Evolutionary conservation across 106 monocot genomes (phyloP).

Genomic region (Allium fistulosum): DNA sequence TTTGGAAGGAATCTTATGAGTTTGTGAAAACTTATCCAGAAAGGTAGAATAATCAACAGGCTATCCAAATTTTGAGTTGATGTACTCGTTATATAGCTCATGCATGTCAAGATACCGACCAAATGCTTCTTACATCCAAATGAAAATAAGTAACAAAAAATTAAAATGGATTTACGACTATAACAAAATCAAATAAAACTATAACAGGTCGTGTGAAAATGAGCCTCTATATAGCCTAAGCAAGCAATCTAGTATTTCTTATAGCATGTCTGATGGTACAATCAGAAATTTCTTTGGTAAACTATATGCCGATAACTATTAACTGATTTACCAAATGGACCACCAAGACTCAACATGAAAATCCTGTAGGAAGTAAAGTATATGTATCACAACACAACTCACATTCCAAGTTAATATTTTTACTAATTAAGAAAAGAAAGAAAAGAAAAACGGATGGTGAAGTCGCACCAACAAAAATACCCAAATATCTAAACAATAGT

Average conservation of each 20-base stretch:
- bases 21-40: constrained; percentile 66
- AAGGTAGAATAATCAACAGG: constrained; percentile 72
- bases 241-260: neutral
- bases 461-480: no score
- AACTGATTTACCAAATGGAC: constrained; percentile 54
- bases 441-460: neutral
- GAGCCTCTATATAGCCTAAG: neutral
- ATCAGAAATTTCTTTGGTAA: neutral
- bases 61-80: constrained; percentile 94
- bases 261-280: neutral
- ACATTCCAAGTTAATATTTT: constrained; percentile 1
- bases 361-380: constrained; percentile 80
- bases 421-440: neutral
- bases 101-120: constrained; percentile 96
- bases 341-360: constrained; percentile 52
- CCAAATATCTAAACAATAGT: no score
- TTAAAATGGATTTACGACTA: neutral
- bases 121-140: constrained; percentile 62
- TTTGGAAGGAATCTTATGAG: constrained; percentile 50
- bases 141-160: neutral
- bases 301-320: constrained; percentile 1
- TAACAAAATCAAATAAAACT: no score
- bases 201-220: no score
- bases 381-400: constrained; percentile 47
- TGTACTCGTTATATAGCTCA: constrained; percentile 78